Evolutionary conservation across 345 rosid species (phyloP).

Genomic region (Eucalyptus urophylla): DNA sequence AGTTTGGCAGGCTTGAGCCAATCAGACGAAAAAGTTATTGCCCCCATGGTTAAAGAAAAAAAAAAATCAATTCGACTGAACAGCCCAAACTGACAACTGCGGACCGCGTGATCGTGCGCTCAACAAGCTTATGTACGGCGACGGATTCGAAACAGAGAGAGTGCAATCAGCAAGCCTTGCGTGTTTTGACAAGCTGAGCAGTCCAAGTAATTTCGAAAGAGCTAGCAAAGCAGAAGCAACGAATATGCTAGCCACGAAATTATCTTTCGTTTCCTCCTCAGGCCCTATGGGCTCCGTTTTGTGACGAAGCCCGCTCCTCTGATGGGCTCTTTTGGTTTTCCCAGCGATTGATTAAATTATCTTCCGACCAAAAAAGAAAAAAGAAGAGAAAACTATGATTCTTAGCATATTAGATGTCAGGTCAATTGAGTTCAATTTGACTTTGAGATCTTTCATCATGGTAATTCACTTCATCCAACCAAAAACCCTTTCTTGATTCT

Average conservation of each 20-base stretch:
- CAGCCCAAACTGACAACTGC: not conserved
- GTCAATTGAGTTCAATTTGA: not conserved
- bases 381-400: not conserved
- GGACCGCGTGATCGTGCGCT: not conserved
- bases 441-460: not conserved
- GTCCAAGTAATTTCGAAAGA: not conserved
- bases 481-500: not conserved
- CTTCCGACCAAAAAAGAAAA: not conserved
- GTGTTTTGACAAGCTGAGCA: not conserved
- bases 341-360: not conserved
- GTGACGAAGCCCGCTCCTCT: not conserved
- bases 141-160: not conserved
- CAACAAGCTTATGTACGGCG: not conserved
- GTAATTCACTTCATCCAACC: not conserved
- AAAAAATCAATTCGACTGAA: fast-evolving
- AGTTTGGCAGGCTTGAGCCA: not conserved
- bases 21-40: not conserved
- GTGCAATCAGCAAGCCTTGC: fast-evolving
- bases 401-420: not conserved
- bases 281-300: not conserved
- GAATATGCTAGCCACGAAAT: not conserved
- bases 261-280: not conserved
- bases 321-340: not conserved
- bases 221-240: not conserved
- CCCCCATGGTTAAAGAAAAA: not conserved